These are phyloP conservation scores for Hymenochaete sp. DNA, from an alignment of 1,284 basidiomycete species.

Conservation along the genomic window DNA sequence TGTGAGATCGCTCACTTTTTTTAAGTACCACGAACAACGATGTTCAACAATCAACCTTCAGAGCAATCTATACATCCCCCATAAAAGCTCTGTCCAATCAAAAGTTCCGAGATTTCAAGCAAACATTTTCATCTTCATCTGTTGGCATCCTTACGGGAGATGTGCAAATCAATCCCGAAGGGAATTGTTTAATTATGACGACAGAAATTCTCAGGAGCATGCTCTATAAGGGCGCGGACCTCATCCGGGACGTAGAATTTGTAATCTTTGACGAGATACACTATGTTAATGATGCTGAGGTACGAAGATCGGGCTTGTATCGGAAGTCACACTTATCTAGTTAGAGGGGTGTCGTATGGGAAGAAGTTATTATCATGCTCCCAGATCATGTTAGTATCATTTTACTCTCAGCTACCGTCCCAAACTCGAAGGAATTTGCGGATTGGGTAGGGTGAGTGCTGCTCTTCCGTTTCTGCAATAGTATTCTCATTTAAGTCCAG, in stretches of 20 bases:
- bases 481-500: slow-evolving; percentile 34
- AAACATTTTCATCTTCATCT: slow-evolving; percentile 85
- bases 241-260: slow-evolving; percentile 98
- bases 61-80: slow-evolving; percentile 97
- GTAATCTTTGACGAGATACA: slow-evolving; percentile 99
- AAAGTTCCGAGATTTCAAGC: slow-evolving; percentile 98
- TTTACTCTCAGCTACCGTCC: slow-evolving; percentile 93
- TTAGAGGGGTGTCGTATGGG: slow-evolving; percentile 99
- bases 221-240: slow-evolving; percentile 97
- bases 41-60: slow-evolving; percentile 13
- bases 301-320: slow-evolving; percentile 25
- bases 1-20: slow-evolving; percentile 28
- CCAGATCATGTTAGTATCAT: slow-evolving; percentile 97
- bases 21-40: slow-evolving; percentile 15
- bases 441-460: slow-evolving; percentile 91
- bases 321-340: slow-evolving; percentile 8
- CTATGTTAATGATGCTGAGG: slow-evolving; percentile 99
- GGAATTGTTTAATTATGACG: slow-evolving; percentile 94
- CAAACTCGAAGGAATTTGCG: slow-evolving; percentile 97
- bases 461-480: neutral
- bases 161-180: slow-evolving; percentile 99
- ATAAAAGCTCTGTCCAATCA: slow-evolving; percentile 99
- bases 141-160: slow-evolving; percentile 98
- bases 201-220: slow-evolving; percentile 99
- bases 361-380: slow-evolving; percentile 99